These are phyloP conservation scores for Entomophthora muscae DNA, from an alignment of 371 early-diverging fungal genomes.

Conservation along the genomic window DNA sequence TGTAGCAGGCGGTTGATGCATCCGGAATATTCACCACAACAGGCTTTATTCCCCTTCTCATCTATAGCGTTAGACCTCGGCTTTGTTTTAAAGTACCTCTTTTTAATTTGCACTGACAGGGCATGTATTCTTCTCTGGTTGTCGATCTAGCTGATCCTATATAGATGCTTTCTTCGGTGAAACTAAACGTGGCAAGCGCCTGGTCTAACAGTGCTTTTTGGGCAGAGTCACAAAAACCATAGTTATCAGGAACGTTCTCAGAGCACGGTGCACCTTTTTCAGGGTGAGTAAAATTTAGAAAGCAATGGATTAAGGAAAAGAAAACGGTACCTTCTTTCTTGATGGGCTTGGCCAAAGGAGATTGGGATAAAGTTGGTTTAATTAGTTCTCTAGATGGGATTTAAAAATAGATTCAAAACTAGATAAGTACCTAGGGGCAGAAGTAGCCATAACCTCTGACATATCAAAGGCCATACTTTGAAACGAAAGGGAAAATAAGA, in stretches of 20 bases:
- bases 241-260: not conserved
- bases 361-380: too few species aligned
- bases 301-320: too few species aligned
- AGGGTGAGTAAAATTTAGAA: too few species aligned
- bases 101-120: conserved; percentile 63
- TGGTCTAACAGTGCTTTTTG: conserved; percentile 15
- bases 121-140: conserved; percentile 50
- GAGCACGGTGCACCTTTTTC: not conserved
- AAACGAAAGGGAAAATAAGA: not conserved
- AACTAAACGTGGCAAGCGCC: conserved; percentile 32
- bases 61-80: not conserved
- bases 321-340: too few species aligned
- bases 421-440: not conserved
- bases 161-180: conserved; percentile 44
- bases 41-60: not conserved
- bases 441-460: not conserved
- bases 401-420: too few species aligned
- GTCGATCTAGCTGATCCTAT: conserved; percentile 42
- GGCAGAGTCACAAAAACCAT: not conserved
- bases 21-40: conserved; percentile 16
- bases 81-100: conserved; percentile 22
- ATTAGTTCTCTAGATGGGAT: too few species aligned
- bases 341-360: too few species aligned
- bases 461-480: not conserved
- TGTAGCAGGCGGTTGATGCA: conserved; percentile 88